Conservation (phyloP, 805 yeast species). For the Ascoidea tarda region DNA sequence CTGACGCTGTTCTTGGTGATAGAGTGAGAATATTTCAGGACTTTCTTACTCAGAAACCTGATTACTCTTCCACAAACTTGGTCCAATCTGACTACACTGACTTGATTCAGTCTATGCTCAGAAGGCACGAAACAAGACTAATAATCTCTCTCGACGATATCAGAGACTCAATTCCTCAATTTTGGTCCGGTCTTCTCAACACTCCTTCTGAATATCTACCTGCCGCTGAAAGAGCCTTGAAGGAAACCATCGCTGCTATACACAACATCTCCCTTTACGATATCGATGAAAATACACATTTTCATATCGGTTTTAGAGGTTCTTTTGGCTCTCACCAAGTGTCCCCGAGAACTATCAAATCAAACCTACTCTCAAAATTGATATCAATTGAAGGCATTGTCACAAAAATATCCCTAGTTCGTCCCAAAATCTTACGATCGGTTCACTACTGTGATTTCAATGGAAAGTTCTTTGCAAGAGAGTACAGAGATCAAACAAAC, state of each 20-base stretch:
- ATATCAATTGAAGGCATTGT: constrained; percentile 91
- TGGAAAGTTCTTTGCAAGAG: constrained; percentile 77
- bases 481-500: constrained; percentile 85
- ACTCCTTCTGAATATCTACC: constrained; percentile 80
- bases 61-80: constrained; percentile 25
- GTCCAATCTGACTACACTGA: constrained; percentile 49
- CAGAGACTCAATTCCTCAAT: constrained; percentile 64
- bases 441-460: constrained; percentile 87
- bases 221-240: constrained; percentile 75
- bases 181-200: constrained; percentile 64
- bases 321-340: constrained; percentile 82
- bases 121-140: constrained; percentile 50
- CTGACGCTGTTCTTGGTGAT: constrained; percentile 49
- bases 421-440: constrained; percentile 84
- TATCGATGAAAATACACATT: constrained; percentile 46
- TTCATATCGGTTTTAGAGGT: constrained; percentile 73
- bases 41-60: constrained; percentile 32
- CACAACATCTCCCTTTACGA: constrained; percentile 43
- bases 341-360: constrained; percentile 76
- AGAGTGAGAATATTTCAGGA: constrained; percentile 83
- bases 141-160: constrained; percentile 74
- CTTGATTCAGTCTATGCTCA: constrained; percentile 59
- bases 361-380: constrained; percentile 65
- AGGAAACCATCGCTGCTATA: constrained; percentile 64
- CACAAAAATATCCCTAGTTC: constrained; percentile 80